Conservation (phyloP, 2,329 filamentous ascomycete genomes). For the Paramyrothecium roridum region DNA sequence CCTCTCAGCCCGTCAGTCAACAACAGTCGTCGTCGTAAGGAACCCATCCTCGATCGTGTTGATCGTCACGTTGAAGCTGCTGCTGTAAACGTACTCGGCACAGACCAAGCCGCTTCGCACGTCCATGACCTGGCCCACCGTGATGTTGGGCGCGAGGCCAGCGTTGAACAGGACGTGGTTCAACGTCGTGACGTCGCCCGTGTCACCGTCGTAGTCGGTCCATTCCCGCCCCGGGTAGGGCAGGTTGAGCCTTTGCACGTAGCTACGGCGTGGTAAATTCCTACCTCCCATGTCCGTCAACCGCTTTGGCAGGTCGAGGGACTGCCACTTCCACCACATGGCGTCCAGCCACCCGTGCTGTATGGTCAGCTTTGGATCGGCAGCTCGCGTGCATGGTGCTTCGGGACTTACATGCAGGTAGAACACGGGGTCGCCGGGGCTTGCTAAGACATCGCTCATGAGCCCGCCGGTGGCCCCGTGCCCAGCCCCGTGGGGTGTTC, state of each 20-base stretch:
- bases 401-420: background rate
- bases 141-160: slow-evolving; percentile 17
- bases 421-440: background rate
- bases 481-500: background rate
- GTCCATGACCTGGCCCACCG: slow-evolving; percentile 14
- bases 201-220: slow-evolving; percentile 7
- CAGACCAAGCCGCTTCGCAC: slow-evolving; percentile 10
- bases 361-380: background rate
- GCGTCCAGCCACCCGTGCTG: slow-evolving; percentile 10
- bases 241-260: background rate
- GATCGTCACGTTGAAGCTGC: background rate
- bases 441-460: background rate
- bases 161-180: slow-evolving; percentile 10
- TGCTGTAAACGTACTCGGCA: slow-evolving; percentile 12
- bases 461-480: background rate
- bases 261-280: slow-evolving; percentile 18
- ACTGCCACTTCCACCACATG: slow-evolving; percentile 15
- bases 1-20: too few relatives aligned
- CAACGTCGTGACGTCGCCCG: slow-evolving; percentile 8
- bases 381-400: background rate
- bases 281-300: slow-evolving; percentile 17
- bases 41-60: too few relatives aligned
- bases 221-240: background rate
- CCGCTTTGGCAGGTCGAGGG: slow-evolving; percentile 6
- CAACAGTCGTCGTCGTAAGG: too few relatives aligned